Evolutionary conservation across 805 yeast genomes (phyloP), one percentile per base, ranked within the genome.

Genomic region (Sugiyamaella marilandica): DNA sequence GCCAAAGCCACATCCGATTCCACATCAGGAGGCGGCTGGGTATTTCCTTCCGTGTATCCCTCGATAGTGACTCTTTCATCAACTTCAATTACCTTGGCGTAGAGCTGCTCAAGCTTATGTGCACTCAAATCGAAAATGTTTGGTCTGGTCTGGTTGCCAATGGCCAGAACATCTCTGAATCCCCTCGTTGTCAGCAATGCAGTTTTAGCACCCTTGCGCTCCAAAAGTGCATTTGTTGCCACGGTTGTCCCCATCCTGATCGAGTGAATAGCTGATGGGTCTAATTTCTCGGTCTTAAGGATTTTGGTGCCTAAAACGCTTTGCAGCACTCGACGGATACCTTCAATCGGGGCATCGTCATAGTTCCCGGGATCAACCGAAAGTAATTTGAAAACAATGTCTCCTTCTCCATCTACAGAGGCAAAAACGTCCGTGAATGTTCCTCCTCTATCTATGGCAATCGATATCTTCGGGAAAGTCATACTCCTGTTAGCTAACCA

Each of bases 101-200:
- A 90, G 33, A 92, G 73, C 26, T 82, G 84, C 5, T 78, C 82
- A 9, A 89, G 83, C 62, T 83, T 86, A 48, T 75, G 73, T 45
- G 90, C 86, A 4, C 85, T 78, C 57, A 91, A 73, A 60, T 90
- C 95, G 62, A 91, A 92, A 47, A 92, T 88, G 59, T 83, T 75
- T 1, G 97, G 98, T 60, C 98, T 77, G 2, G 96, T 80, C 67
- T 92, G 98, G 62, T 87, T 88, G 1, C 97, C 97, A 59, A 92
- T 90, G 1, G 75, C 70, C 55, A 92, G 73, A 41, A 86, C 81
- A 64, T 92, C 97, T 59, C 79, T 80, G 69, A 88, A 91, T 0
- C 97, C 97, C 62, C 81, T 84, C 9, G 97, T 87, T 2, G 95
- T 87, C 5, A 91, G 68, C 54, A 91, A 74, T 1, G 92, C 94